These are phyloP conservation scores for Clohesyomyces aquaticus DNA, from an alignment of 495 filamentous ascomycete species.

Conservation along the genomic window DNA sequence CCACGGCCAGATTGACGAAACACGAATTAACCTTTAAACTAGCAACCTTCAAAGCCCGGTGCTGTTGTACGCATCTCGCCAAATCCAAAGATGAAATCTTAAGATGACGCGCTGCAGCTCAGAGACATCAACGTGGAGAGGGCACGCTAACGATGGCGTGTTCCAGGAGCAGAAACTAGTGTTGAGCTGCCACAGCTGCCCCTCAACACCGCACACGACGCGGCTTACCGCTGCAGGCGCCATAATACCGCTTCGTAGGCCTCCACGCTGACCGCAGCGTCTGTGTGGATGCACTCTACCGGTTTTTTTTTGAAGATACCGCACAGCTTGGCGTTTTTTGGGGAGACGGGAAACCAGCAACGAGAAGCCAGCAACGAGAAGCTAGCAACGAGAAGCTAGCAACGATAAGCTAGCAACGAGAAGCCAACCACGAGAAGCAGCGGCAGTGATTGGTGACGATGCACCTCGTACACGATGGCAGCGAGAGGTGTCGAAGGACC, in stretches of 20 bases:
- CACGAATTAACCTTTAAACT: neutral
- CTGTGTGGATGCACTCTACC: neutral
- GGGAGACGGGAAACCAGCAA: neutral
- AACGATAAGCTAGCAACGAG: neutral
- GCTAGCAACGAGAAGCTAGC: neutral
- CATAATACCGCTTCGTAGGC: too few relatives aligned
- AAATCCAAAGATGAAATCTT: neutral
- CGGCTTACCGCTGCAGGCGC: too few relatives aligned
- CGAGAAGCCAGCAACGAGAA: neutral
- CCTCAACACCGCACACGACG: conserved; percentile 3
- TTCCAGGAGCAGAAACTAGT: neutral
- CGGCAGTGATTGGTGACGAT: too few relatives aligned
- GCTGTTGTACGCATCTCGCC: neutral
- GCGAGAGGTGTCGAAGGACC: neutral
- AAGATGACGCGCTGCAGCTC: neutral
- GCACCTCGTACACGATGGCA: neutral
- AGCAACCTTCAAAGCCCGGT: neutral
- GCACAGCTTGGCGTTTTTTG: neutral
- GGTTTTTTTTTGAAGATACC: too few relatives aligned
- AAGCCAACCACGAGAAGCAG: neutral
- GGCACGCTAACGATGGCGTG: neutral
- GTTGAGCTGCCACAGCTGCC: neutral
- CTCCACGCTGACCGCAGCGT: neutral
- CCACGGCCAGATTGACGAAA: neutral
- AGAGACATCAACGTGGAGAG: too few relatives aligned